Evolutionary conservation across 2,329 filamentous ascomycete species (phyloP), one percentile per base, ranked within the genome.

Genomic region (Botrytis sinoallii): DNA sequence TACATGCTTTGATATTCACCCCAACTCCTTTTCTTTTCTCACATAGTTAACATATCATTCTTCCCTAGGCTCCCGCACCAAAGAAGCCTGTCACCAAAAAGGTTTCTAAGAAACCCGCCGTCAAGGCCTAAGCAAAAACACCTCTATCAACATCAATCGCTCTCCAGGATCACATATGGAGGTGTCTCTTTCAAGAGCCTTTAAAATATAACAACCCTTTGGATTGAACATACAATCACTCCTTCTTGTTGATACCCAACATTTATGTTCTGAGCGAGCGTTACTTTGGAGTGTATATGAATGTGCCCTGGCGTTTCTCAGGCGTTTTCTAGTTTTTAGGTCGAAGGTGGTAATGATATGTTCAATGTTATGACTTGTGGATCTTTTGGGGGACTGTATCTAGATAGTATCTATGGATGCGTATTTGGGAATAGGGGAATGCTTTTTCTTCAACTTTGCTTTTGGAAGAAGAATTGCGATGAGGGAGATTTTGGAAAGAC

Each of bases 61-160:
- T 55, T 57, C 46, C 32, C 20, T 57, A 82, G 81, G 79, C 52
- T 2, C 80, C 82, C 25, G 81, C 79, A 35, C 80, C 82, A 70
- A 83, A 83, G 80, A 83, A 83, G 79, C 79, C 79, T 68, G 67
- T 10, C 40, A 44, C 67, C 67, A 70, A 69, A 48, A 69, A 70
- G 29, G n/a, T 46, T 52, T n/a, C 52, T 22, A 70, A 70, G 40
- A 70, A 70, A 60, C 38, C 48, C 8, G 38, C 20, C 35, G 48
- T 32, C 38, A 57, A 70, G 40, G 67, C 52, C n/a, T 59, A 60
- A 70, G 42, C 48, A 44, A 40, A 8, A 70, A 44, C 29, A 44
- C 12, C 52, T 70, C 18, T 32, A 59, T 42, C 67, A 60, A 59
- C 44, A n/a, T 42, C 40, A 70, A 60, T 29, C 12, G 40, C 40